phyloP scores from a whole-genome alignment of 2,329 filamentous ascomycete species.

The Epichloe amarillans region DNA sequence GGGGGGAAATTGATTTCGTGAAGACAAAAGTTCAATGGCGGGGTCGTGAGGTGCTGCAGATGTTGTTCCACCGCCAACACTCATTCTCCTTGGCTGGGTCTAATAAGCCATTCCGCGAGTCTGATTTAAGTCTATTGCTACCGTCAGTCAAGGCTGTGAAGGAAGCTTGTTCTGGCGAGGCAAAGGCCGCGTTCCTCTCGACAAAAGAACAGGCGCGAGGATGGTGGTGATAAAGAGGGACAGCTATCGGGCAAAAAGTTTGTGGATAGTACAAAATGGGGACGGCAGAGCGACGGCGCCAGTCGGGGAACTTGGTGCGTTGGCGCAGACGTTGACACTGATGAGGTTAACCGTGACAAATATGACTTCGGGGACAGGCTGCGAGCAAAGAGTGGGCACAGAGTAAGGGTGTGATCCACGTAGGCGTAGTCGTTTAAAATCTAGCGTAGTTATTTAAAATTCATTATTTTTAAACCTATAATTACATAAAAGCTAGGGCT shows the following conservation, averaged over 20 bases:
- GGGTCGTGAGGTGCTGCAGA: constrained; percentile 2
- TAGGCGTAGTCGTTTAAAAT: too few relatives aligned
- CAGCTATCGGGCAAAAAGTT: background rate
- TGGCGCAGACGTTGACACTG: background rate
- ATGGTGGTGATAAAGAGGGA: background rate
- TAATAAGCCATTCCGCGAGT: constrained; percentile 7
- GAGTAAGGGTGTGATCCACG: too few relatives aligned
- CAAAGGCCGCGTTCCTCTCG: background rate
- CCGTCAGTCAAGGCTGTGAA: background rate
- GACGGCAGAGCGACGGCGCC: background rate
- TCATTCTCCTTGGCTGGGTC: constrained; percentile 5
- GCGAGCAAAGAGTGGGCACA: background rate
- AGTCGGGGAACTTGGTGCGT: background rate
- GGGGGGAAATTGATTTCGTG: constrained; percentile 13
- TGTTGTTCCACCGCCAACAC: constrained; percentile 1
- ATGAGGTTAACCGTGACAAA: background rate
- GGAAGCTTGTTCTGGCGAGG: background rate
- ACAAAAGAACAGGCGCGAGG: background rate
- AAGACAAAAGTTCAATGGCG: background rate
- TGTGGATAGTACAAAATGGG: background rate
- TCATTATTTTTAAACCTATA: too few relatives aligned
- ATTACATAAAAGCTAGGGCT: too few relatives aligned
- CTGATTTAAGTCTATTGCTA: background rate
- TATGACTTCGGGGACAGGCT: background rate
- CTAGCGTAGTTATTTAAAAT: too few relatives aligned